phyloP scores from a whole-genome alignment of 192 early-diverging fungal genomes.

The Haplosporangium gracile region DNA sequence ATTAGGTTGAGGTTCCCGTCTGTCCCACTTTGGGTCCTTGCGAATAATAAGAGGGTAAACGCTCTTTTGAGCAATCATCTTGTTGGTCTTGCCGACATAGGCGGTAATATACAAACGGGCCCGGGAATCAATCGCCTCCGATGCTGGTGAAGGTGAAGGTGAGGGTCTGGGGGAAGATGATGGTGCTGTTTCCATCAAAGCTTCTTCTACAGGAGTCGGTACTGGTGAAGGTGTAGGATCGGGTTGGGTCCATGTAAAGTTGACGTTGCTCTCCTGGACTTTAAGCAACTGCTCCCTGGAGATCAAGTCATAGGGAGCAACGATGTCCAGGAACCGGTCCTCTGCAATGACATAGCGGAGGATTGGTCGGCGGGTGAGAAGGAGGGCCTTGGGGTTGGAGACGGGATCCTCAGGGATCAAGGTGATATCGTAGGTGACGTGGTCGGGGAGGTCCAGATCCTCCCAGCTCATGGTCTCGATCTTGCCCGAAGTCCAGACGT shows the following conservation, averaged over 20 bases:
- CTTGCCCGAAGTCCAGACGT: slow-evolving; percentile 35
- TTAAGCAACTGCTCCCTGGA: slow-evolving; percentile 22
- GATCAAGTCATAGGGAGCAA: slow-evolving; percentile 36
- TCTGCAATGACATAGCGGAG: slow-evolving; percentile 15
- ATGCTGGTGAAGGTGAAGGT: not conserved
- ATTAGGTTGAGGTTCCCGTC: not conserved
- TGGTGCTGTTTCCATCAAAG: not conserved
- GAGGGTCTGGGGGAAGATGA: not conserved
- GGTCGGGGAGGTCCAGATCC: slow-evolving; percentile 10
- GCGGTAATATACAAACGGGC: slow-evolving; percentile 31
- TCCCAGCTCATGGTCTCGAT: slow-evolving; percentile 19
- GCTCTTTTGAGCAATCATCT: slow-evolving; percentile 21
- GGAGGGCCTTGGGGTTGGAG: slow-evolving; percentile 29
- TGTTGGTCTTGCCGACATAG: slow-evolving; percentile 39
- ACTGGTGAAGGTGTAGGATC: not conserved
- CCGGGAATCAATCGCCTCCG: slow-evolving; percentile 8
- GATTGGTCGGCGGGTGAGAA: slow-evolving; percentile 29
- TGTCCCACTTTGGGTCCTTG: slow-evolving; percentile 22
- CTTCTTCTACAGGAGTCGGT: not conserved
- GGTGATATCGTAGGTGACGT: slow-evolving; percentile 30
- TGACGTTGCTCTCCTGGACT: slow-evolving; percentile 26
- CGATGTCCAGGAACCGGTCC: slow-evolving; percentile 21
- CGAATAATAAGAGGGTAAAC: slow-evolving; percentile 29
- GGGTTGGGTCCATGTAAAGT: not conserved
- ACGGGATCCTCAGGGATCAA: slow-evolving; percentile 27